Evolutionary conservation across 805 yeast species (phyloP).

Genomic region (Candida broadrunensis): DNA sequence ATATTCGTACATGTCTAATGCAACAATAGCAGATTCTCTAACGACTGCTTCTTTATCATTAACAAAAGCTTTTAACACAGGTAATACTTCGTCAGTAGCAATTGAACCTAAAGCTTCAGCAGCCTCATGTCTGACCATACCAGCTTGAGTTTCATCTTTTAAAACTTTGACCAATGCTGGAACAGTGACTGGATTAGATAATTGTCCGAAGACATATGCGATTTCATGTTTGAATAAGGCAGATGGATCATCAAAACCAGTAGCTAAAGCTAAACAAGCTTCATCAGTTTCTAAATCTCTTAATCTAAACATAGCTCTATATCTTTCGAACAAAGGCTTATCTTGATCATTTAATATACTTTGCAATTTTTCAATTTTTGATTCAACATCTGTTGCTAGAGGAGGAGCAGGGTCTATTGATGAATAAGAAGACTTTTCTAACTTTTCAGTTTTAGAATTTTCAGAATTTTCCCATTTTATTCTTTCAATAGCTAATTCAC

Average conservation of each 20-base stretch:
- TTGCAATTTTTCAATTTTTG: constrained; percentile 65
- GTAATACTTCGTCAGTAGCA: constrained; percentile 93
- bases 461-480: constrained; percentile 88
- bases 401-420: constrained; percentile 99
- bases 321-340: constrained; percentile 84
- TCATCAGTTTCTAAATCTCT: constrained; percentile 93
- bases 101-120: constrained; percentile 98
- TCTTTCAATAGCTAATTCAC: constrained; percentile 94
- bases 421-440: constrained; percentile 74
- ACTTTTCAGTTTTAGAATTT: constrained; percentile 57
- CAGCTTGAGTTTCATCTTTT: constrained; percentile 77
- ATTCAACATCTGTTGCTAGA: constrained; percentile 54
- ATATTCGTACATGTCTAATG: constrained; percentile 96
- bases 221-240: constrained; percentile 97
- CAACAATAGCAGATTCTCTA: constrained; percentile 94
- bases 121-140: constrained; percentile 99
- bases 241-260: constrained; percentile 85
- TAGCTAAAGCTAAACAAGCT: constrained; percentile 87
- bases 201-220: constrained; percentile 97
- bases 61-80: constrained; percentile 76
- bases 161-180: constrained; percentile 83
- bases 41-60: constrained; percentile 86
- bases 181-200: constrained; percentile 89
- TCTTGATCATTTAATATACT: constrained; percentile 69
- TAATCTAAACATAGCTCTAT: constrained; percentile 97